Conservation (phyloP, 2,329 filamentous ascomycete species). For the Mycocentrospora acerina region DNA sequence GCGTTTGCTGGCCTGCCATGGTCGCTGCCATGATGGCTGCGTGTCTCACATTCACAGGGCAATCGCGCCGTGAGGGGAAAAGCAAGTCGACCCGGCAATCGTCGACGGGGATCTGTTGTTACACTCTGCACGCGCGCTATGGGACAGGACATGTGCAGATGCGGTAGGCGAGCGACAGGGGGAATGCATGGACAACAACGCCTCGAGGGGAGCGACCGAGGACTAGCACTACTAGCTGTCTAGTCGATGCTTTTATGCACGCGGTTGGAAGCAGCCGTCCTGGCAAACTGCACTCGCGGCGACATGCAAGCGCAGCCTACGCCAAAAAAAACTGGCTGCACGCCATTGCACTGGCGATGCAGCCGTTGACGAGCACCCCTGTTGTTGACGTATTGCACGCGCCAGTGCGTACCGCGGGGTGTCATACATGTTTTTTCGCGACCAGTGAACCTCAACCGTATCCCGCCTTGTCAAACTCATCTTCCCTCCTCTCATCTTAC, state of each 20-base stretch:
- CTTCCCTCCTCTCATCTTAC: not conserved
- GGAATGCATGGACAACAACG: conserved; percentile 1
- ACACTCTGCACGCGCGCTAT: not conserved
- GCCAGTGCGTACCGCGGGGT: too few relatives aligned
- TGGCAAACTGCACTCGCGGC: too few relatives aligned
- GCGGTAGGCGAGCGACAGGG: conserved; percentile 31
- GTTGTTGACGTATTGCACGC: not conserved
- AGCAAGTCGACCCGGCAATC: conserved; percentile 4
- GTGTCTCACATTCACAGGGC: conserved; percentile 19
- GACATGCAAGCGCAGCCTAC: too few relatives aligned
- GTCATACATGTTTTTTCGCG: conserved; percentile 18
- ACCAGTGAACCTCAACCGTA: conserved; percentile 13
- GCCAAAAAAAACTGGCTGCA: too few relatives aligned
- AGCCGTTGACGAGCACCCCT: too few relatives aligned
- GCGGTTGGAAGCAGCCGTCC: too few relatives aligned
- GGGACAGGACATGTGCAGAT: conserved; percentile 9
- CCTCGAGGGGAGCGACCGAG: not conserved
- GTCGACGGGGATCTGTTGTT: conserved; percentile 5
- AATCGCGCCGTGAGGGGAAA: conserved; percentile 3
- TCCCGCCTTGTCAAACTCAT: conserved; percentile 7
- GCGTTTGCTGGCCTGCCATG: conserved; percentile 29
- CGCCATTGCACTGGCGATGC: too few relatives aligned
- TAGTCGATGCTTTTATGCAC: too few relatives aligned
- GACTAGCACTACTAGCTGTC: too few relatives aligned
- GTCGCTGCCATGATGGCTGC: conserved; percentile 19